Evolutionary conservation across 148 eudicot species (phyloP), one percentile per base, ranked within the genome.

Genomic region (Camellia japonica): DNA sequence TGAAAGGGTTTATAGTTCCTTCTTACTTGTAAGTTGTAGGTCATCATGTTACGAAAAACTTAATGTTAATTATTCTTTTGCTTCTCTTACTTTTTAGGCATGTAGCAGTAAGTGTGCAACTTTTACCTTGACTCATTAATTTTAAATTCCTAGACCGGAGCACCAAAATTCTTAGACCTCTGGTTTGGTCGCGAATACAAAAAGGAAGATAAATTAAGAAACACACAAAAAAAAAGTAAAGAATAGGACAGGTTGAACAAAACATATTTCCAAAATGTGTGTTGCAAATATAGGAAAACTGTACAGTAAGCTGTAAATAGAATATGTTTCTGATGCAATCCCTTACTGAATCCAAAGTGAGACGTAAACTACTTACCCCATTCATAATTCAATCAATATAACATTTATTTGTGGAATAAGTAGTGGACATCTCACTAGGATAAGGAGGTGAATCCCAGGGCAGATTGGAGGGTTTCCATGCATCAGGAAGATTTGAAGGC

Each of bases 371-470:
- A 74, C 51, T 58, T 42, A 41, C 14, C 51, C 77, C 8, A 7
- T 15, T 16, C 44, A 58, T 38, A 66, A 56, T 44, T 30, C 2
- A 23, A 16, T 43, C 75, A 87, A 76, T 83, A 79, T 83, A 84
- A 73, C 85, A 87, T 74, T 88, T 86, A 85, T 84, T 85, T 12
- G 88, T 80, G 38, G 97, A 86, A 79, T 85, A 87, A 64, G 86
- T 85, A 16, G 91, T 86, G 7, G 92, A 91, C 75, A 88, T 82
- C 74, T 91, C 95, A 52, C 93, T 85, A 14, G 93, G 95, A 83
- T 92, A 90, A 4, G 89, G 66, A 30, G 93, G 89, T 20, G 93
- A 87, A 56, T 92, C 97, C 97, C 98, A 94, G 19, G 88, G 84
- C 78, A 82, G 68, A 80, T 82, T 81, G 46, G 38, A 30, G 38